Conservation (phyloP, 768 basidiomycete species). For the Phanerochaete sordida region DNA sequence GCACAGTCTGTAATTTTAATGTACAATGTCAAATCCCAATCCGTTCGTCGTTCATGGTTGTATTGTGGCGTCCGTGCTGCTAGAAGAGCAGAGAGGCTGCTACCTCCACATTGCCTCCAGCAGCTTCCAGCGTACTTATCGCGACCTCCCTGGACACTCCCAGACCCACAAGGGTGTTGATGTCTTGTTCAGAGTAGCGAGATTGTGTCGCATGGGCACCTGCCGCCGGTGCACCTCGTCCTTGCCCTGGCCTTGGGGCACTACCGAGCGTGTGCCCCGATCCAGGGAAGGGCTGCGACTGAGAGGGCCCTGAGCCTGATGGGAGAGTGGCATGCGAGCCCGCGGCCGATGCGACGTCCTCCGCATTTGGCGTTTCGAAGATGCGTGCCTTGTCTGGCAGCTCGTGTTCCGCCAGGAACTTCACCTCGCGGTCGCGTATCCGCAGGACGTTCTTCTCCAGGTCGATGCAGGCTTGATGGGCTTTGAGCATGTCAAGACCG, state of each 20-base stretch:
- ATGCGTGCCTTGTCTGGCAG: constrained; percentile 77
- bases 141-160: constrained; percentile 79
- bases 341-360: constrained; percentile 26
- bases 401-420: constrained; percentile 92
- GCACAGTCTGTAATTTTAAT: background rate
- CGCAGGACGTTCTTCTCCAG: constrained; percentile 83
- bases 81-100: constrained; percentile 86
- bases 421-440: constrained; percentile 88
- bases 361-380: constrained; percentile 20
- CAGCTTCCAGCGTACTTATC: constrained; percentile 68
- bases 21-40: background rate
- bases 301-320: constrained; percentile 14
- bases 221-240: constrained; percentile 19
- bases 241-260: constrained; percentile 30
- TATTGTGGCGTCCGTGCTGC: background rate
- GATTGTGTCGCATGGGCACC: constrained; percentile 19
- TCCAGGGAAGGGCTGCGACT: constrained; percentile 54
- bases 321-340: constrained; percentile 11
- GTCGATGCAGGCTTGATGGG: constrained; percentile 95
- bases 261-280: constrained; percentile 59
- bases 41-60: background rate
- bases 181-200: constrained; percentile 53
- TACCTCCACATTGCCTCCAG: constrained; percentile 83
- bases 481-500: constrained; percentile 99
- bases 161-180: constrained; percentile 67